Evolutionary conservation across 78 protist species (phyloP), one percentile per base, ranked within the genome.

Genomic region (Dictyostelium citrinum): DNA sequence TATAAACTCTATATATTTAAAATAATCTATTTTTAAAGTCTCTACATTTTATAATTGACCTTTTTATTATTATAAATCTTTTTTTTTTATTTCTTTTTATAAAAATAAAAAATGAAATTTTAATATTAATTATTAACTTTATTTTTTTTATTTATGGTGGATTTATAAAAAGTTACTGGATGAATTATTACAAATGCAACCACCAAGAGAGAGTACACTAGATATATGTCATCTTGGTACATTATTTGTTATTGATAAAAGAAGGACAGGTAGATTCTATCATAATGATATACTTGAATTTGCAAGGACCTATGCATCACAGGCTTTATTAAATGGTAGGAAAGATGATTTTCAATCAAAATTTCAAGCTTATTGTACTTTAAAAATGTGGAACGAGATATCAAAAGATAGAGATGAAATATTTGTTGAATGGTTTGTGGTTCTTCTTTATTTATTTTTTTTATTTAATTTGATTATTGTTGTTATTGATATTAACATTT

Each of bases 361-460:
- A 68, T 91, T 91, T 76, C 95, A 91, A 35, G 95, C 95, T 3
- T 91, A 91, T 70, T 84, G 92, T 68, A 91, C 95, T 4, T 60
- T 91, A 41, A 84, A 91, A 64, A 91, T 91, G 95, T 91, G 95
- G 95, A 91, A 91, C 78, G 91, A 83, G 74, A 84, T 91, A 20
- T 91, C 95, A 39, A 68, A 91, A 41, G 90, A 79, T 55, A 64
- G 49, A 16, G 75, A 81, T 60, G 95, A 90, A 49, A 33, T 83
- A n/a, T 91, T 91, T 91, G 95, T 91, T 27, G 91, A 91, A 72
- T 91, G 95, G 95, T 55, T 55, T 55, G 64, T 55, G 16, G 64
- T 55, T 55, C 5, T 49, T 12, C 1, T 49, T 29, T 17, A 0
- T 72, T 29, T 49, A 17, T 8, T 31, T 77, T 39, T 24, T 51